Percentiles rank a stretch among this genome's conserved stretches.
Evolutionary conservation across 139 green algal genomes (phyloP).

Genomic region (Yamagishiella unicocca): DNA sequence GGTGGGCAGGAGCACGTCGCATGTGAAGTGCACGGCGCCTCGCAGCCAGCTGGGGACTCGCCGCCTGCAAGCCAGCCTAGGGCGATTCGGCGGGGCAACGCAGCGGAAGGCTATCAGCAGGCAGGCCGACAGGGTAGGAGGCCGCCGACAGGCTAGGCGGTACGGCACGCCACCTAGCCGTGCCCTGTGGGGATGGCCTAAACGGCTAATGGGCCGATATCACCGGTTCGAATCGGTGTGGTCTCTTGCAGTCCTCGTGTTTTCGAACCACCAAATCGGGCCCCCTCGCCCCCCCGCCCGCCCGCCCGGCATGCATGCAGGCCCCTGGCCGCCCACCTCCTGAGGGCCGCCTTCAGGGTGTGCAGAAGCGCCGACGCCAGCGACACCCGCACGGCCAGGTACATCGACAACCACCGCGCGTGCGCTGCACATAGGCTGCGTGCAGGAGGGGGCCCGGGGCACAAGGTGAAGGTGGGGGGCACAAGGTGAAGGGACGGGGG

Average conservation of each 20-base stretch:
- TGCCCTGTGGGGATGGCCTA: no score
- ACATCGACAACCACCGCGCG: neutral
- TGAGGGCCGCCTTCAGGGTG: neutral
- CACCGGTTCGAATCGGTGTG: no score
- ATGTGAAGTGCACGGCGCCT: neutral
- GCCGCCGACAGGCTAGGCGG: no score
- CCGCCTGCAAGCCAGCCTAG: neutral
- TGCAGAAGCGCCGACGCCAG: neutral
- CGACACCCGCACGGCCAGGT: conserved; percentile 9
- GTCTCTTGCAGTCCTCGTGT: no score
- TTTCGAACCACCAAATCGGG: no score
- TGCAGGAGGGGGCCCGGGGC: neutral
- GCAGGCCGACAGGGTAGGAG: no score
- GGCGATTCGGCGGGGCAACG: no score
- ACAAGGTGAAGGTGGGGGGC: neutral
- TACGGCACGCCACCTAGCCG: no score
- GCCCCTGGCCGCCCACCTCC: neutral
- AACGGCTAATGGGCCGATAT: no score
- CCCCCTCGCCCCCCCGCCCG: neutral
- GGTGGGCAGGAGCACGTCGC: conserved; percentile 38
- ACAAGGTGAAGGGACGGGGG: neutral
- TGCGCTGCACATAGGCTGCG: neutral
- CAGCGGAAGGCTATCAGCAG: no score
- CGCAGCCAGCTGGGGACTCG: neutral
- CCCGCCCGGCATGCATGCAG: neutral